Conservation (phyloP, 2,329 filamentous ascomycete species). For the Clarireedia paspali region DNA sequence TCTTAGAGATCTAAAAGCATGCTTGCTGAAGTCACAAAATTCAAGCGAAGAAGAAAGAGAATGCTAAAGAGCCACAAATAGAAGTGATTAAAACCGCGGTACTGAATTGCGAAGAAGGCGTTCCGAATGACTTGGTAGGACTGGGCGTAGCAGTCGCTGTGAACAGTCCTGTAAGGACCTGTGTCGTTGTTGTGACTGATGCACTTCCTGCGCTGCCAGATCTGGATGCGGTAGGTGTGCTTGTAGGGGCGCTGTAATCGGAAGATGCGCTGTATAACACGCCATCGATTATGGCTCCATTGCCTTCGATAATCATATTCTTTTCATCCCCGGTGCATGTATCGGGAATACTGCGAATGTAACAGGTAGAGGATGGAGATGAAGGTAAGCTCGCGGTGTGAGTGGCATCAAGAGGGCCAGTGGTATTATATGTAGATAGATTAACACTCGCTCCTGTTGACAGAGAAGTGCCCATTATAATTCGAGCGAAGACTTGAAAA, state of each 20-base stretch:
- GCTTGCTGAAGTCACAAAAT: background rate
- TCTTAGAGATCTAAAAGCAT: no score
- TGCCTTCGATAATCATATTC: conserved; percentile 37
- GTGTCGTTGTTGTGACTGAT: conserved; percentile 24
- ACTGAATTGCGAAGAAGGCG: background rate
- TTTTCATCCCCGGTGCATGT: conserved; percentile 48
- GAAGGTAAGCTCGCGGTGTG: conserved; percentile 44
- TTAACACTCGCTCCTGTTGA: conserved; percentile 44
- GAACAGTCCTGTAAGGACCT: conserved; percentile 28
- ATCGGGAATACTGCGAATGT: conserved; percentile 45
- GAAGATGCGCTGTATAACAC: conserved; percentile 40
- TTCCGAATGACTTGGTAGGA: conserved; percentile 10
- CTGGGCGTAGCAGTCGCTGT: conserved; percentile 28
- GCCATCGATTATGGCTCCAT: conserved; percentile 53
- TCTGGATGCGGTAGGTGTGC: conserved; percentile 12
- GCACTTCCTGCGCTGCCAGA: conserved; percentile 13
- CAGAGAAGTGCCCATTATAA: conserved; percentile 44
- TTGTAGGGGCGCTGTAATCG: conserved; percentile 32
- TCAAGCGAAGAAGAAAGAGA: background rate
- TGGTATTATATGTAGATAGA: conserved; percentile 45
- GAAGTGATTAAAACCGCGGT: background rate
- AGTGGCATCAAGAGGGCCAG: conserved; percentile 49
- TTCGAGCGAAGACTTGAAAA: conserved; percentile 49
- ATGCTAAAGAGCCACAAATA: background rate
- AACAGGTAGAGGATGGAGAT: conserved; percentile 49